Evolutionary conservation across 2,329 filamentous ascomycete genomes (phyloP).

Genomic region (Zasmidium angulare): DNA sequence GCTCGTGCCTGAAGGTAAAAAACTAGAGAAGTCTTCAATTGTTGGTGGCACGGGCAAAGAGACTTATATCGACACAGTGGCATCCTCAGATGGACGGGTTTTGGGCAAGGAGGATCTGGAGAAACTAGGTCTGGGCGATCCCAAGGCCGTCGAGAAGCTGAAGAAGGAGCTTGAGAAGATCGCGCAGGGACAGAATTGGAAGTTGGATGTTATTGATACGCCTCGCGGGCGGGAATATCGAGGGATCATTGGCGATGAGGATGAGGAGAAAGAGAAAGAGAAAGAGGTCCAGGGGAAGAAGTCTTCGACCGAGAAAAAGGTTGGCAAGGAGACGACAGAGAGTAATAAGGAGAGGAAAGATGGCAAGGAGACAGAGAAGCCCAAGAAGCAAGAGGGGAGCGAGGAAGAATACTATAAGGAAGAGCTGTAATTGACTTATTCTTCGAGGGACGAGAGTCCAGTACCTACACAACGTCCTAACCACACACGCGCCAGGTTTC

Average conservation of each 20-base stretch:
- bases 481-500: too few species aligned
- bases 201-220: constrained; percentile 73
- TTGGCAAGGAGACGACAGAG: constrained; percentile 35
- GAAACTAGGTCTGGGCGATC: constrained; percentile 63
- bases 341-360: constrained; percentile 35
- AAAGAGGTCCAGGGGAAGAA: constrained; percentile 33
- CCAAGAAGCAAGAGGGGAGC: constrained; percentile 19
- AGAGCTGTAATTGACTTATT: constrained; percentile 20
- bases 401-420: constrained; percentile 30
- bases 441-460: too few species aligned
- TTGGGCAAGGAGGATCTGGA: constrained; percentile 48
- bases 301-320: constrained; percentile 10
- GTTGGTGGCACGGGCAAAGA: constrained; percentile 52
- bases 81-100: constrained; percentile 57
- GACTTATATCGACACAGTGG: constrained; percentile 52
- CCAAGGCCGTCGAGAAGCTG: constrained; percentile 70
- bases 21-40: constrained; percentile 55
- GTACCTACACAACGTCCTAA: too few species aligned
- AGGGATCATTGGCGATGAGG: constrained; percentile 64
- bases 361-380: constrained; percentile 11
- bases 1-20: constrained; percentile 55
- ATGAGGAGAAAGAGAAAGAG: constrained; percentile 54
- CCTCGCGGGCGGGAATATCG: constrained; percentile 66
- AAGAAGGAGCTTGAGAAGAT: constrained; percentile 66
- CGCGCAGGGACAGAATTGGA: constrained; percentile 73